phyloP scores from a whole-genome alignment of 1,284 basidiomycete genomes.

The Macrocystidia cucumis region DNA sequence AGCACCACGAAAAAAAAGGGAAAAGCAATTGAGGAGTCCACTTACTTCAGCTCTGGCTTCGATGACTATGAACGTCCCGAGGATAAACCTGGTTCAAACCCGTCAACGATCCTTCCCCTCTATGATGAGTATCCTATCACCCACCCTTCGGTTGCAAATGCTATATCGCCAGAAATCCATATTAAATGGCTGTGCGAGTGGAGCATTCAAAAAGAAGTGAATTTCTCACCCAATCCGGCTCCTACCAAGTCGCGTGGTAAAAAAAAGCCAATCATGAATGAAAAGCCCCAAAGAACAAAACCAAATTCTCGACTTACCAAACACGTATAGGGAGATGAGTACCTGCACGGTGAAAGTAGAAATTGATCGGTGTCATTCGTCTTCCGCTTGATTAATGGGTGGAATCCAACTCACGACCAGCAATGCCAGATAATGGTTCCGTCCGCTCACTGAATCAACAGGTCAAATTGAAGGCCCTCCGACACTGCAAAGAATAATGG shows the following conservation, averaged over 20 bases:
- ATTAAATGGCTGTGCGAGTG: background rate
- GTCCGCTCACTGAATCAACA: constrained; percentile 15
- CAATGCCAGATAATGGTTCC: constrained; percentile 11
- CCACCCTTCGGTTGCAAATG: constrained; percentile 14
- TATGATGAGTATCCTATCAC: too few relatives aligned
- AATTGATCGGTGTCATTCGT: too few relatives aligned
- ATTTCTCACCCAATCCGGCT: constrained; percentile 13
- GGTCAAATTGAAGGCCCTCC: background rate
- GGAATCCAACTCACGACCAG: constrained; percentile 11
- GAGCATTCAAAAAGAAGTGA: background rate
- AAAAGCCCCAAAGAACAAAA: background rate
- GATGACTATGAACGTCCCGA: constrained; percentile 10
- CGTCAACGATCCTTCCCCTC: background rate
- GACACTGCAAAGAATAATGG: background rate
- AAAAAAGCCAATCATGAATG: background rate
- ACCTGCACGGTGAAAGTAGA: constrained; percentile 6
- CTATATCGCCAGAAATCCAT: constrained; percentile 5
- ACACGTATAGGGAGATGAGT: constrained; percentile 12
- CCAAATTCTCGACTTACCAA: constrained; percentile 8
- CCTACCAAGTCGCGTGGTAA: too few relatives aligned
- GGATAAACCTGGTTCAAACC: background rate
- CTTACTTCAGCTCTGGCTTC: constrained; percentile 11
- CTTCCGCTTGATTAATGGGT: background rate
- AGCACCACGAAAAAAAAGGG: background rate
- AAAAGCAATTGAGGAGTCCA: constrained; percentile 11